Evolutionary conservation across 2,329 filamentous ascomycete genomes (phyloP).

Genomic region (Penicillium sp.): DNA sequence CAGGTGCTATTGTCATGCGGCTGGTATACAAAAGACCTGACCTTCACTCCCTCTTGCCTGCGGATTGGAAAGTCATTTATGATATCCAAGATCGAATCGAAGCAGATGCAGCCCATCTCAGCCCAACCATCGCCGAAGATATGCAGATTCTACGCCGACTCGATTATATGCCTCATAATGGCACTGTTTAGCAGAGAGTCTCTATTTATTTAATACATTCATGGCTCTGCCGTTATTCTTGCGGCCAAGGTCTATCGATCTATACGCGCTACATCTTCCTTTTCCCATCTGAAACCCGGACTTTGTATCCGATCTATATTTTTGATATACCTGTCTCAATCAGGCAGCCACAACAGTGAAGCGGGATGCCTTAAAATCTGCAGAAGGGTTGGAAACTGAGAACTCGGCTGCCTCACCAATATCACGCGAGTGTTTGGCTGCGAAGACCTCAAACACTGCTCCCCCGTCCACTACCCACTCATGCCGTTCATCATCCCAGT

Average conservation of each 20-base stretch:
- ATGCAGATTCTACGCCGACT: not conserved
- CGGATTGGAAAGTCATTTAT: not conserved
- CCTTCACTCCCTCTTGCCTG: not conserved
- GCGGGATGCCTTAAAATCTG: not conserved
- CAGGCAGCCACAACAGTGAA: not conserved
- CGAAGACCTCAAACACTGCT: conserved; percentile 6
- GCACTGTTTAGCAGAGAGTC: not conserved
- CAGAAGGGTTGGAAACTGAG: not conserved
- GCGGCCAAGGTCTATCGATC: not conserved
- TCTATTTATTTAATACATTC: not conserved
- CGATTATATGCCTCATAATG: not conserved
- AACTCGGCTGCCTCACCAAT: not conserved
- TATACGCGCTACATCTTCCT: not conserved
- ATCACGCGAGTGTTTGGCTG: conserved; percentile 4
- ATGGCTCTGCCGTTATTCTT: not conserved
- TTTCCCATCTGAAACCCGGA: not conserved
- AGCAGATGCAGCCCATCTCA: not conserved
- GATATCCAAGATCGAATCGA: conserved; percentile 4
- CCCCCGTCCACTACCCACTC: conserved; percentile 1
- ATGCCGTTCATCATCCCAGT: not conserved
- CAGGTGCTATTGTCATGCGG: not conserved
- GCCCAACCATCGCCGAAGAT: not conserved
- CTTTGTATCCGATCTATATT: not conserved
- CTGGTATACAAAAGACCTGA: not conserved
- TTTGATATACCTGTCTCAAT: not conserved